A percentile compares a stretch with the other conserved stretches of the same genome.
phyloP scores from a whole-genome alignment of 345 rosid genomes.

The Salix caprea region DNA sequence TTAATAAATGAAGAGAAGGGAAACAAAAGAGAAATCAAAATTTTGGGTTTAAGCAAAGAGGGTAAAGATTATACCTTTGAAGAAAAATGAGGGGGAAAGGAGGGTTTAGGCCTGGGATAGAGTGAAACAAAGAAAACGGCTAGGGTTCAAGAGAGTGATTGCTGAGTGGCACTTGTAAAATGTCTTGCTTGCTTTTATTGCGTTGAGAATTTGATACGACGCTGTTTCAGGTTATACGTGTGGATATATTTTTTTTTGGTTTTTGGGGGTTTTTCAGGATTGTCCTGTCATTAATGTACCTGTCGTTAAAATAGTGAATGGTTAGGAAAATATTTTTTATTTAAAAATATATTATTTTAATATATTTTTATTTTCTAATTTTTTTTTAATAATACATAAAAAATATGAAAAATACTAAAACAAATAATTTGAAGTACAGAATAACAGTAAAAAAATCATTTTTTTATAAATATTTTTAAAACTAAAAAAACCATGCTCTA shows the following conservation, averaged over 20 bases:
- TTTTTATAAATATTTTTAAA: too few relatives aligned
- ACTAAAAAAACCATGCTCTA: too few relatives aligned
- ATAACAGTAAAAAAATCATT: too few relatives aligned
- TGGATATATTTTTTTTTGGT: neutral
- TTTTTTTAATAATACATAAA: too few relatives aligned
- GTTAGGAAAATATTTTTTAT: too few relatives aligned
- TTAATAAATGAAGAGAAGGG: neutral
- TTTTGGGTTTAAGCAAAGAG: neutral
- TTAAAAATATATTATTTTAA: too few relatives aligned
- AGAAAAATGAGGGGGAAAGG: neutral
- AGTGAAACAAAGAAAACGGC: conserved; percentile 15
- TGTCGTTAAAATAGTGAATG: neutral
- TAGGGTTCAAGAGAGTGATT: conserved; percentile 28
- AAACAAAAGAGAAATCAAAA: neutral
- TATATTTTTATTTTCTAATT: too few relatives aligned
- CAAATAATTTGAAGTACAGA: too few relatives aligned
- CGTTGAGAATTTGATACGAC: neutral
- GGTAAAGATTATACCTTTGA: conserved; percentile 1
- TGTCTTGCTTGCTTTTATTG: neutral
- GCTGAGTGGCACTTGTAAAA: neutral
- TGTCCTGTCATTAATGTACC: neutral
- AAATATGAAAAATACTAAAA: too few relatives aligned
- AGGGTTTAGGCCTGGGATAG: neutral
- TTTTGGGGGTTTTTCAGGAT: neutral
- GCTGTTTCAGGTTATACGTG: neutral